phyloP scores from a whole-genome alignment of 73 alveolate genomes.

The Tetrahymena borealis region DNA sequence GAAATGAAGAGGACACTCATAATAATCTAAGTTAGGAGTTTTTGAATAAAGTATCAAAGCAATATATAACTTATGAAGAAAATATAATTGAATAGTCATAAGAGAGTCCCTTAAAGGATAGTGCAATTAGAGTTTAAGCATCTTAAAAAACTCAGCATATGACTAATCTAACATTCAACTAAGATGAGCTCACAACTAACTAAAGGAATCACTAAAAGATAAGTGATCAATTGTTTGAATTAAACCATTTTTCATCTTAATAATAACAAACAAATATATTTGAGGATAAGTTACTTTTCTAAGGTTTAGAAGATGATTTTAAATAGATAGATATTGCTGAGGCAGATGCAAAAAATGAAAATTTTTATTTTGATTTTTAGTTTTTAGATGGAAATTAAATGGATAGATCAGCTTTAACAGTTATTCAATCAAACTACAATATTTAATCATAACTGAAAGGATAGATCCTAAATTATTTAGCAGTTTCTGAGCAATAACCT shows the following conservation, averaged over 20 bases:
- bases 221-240: not conserved
- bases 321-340: not conserved
- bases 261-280: not conserved
- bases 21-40: no score
- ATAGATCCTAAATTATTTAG: not conserved
- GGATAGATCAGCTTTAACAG: not conserved
- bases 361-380: not conserved
- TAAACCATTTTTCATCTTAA: not conserved
- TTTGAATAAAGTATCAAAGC: no score
- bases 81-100: not conserved
- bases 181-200: not conserved
- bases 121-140: not conserved
- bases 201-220: not conserved
- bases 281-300: not conserved
- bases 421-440: not conserved
- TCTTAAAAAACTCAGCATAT: not conserved
- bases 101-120: not conserved
- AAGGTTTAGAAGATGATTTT: not conserved
- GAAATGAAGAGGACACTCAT: no score
- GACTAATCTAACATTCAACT: not conserved
- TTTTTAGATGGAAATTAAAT: not conserved
- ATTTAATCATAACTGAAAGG: not conserved
- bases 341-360: not conserved
- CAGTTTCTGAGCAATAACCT: not conserved
- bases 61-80: no score